Conservation (phyloP, 768 basidiomycete species). For the Suillus clintonianus region DNA sequence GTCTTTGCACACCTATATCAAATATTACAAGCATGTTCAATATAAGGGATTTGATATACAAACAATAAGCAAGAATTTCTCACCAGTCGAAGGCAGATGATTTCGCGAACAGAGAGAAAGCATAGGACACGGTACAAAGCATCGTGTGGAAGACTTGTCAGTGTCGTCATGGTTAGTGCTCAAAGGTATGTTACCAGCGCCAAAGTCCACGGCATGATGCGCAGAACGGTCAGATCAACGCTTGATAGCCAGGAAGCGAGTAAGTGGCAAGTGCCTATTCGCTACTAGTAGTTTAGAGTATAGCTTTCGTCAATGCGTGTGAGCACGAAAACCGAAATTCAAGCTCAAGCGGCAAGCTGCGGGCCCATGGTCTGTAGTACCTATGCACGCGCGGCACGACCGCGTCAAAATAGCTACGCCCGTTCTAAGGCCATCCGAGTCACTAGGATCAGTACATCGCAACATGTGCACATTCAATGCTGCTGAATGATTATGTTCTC, state of each 20-base stretch:
- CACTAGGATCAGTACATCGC: too few relatives aligned
- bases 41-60: neutral
- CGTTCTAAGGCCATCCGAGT: too few relatives aligned
- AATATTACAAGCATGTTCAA: neutral
- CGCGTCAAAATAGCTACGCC: too few relatives aligned
- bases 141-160: slow-evolving; percentile 1
- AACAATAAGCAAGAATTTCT: neutral
- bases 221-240: neutral
- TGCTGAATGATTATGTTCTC: too few relatives aligned
- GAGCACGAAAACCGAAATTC: neutral
- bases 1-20: neutral
- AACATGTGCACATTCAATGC: too few relatives aligned
- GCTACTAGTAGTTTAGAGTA: neutral
- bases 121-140: neutral
- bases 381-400: too few relatives aligned
- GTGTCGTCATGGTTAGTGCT: neutral
- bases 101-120: slow-evolving; percentile 2
- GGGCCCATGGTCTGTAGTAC: too few relatives aligned
- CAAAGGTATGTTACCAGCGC: neutral
- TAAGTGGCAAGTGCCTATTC: neutral
- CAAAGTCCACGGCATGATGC: neutral
- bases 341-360: neutral
- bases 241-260: neutral
- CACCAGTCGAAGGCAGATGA: slow-evolving; percentile 3
- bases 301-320: neutral